phyloP scores from a whole-genome alignment of 1,284 basidiomycete species.

The Pulchroboletus neoregius region DNA sequence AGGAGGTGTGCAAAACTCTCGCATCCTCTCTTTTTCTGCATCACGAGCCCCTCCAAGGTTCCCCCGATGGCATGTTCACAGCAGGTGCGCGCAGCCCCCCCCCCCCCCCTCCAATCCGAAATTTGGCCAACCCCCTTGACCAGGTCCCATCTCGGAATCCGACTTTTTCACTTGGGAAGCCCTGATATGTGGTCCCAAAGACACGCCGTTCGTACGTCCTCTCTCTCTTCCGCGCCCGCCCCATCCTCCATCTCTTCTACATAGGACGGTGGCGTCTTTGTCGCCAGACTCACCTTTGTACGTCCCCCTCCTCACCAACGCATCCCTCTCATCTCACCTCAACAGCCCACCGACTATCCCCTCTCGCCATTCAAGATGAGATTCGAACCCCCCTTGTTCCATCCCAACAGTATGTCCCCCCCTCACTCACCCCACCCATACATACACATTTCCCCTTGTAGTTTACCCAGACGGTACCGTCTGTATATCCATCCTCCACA shows the following conservation, averaged over 20 bases:
- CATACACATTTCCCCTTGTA: not conserved
- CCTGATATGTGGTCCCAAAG: slow-evolving; percentile 93
- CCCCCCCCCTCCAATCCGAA: too few species aligned
- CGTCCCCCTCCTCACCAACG: slow-evolving; percentile 33
- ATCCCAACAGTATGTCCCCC: slow-evolving; percentile 83
- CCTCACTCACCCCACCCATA: not conserved
- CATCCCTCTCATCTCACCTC: not conserved
- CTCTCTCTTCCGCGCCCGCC: slow-evolving; percentile 6
- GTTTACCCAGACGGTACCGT: slow-evolving; percentile 92
- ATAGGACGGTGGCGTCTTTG: slow-evolving; percentile 95
- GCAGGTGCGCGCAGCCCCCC: too few species aligned
- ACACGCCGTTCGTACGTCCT: slow-evolving; percentile 86
- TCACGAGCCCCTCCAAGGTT: slow-evolving; percentile 46
- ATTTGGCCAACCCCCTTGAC: too few species aligned
- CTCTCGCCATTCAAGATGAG: slow-evolving; percentile 98
- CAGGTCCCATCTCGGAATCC: slow-evolving; percentile 87
- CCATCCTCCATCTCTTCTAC: too few species aligned
- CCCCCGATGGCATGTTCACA: slow-evolving; percentile 90
- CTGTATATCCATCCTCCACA: slow-evolving; percentile 98
- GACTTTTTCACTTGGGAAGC: slow-evolving; percentile 99
- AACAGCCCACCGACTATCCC: slow-evolving; percentile 86
- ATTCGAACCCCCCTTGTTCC: slow-evolving; percentile 95
- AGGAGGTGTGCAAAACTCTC: slow-evolving; percentile 39
- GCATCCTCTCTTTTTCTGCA: not conserved
- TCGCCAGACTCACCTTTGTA: slow-evolving; percentile 89